These are phyloP conservation scores for Phycomyces nitens DNA, from an alignment of 192 early-diverging fungal genomes.

Conservation along the genomic window DNA sequence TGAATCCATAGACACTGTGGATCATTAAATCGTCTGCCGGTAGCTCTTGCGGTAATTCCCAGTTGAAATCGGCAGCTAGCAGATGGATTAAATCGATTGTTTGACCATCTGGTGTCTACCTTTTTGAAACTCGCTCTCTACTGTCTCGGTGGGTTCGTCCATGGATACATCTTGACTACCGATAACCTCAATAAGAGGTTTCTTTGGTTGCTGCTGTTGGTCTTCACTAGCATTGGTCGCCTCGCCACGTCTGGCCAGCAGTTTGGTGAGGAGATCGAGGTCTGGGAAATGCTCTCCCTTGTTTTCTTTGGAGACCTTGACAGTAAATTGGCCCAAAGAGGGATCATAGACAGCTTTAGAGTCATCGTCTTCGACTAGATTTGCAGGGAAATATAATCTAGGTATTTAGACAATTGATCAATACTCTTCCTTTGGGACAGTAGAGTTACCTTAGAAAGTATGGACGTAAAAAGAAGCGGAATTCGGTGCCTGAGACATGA, in stretches of 20 bases:
- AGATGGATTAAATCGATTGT: background rate
- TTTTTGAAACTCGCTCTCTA: conserved; percentile 3
- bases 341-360: conserved; percentile 81
- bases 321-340: conserved; percentile 64
- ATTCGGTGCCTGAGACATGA: conserved; percentile 74
- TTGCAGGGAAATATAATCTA: conserved; percentile 77
- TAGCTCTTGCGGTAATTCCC: conserved; percentile 80
- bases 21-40: conserved; percentile 32
- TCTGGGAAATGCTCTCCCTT: conserved; percentile 80
- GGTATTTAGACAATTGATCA: background rate
- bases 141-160: background rate
- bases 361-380: conserved; percentile 81
- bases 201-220: conserved; percentile 15
- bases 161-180: conserved; percentile 24
- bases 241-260: conserved; percentile 63
- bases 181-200: conserved; percentile 65
- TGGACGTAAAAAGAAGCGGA: conserved; percentile 85
- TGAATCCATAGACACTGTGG: conserved; percentile 78
- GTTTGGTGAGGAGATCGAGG: conserved; percentile 83
- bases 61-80: conserved; percentile 74
- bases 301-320: conserved; percentile 75
- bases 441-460: conserved; percentile 79
- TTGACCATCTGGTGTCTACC: background rate
- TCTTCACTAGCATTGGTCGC: conserved; percentile 10
- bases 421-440: too few relatives aligned